Base-by-base conservation (phyloP, 805 yeast species). In the Martiniozyma abietophila region DNA sequence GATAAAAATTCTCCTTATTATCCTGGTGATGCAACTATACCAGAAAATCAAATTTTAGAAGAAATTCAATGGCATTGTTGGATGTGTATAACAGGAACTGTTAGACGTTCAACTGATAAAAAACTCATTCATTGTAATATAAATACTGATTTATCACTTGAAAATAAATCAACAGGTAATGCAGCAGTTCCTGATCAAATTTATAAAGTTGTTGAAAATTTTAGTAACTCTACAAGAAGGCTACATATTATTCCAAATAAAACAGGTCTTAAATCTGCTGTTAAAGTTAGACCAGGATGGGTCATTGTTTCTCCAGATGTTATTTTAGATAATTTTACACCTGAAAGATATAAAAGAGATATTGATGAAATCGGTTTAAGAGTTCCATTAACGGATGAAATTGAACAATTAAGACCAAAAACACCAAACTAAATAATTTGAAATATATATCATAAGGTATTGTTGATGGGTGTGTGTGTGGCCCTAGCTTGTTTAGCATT, bases 11-110 rank as follows among this genome's bases (percentile, higher is more conserved):
- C 92, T 0, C 74, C 75, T 1, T 75, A 72, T 49, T 76, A 72
- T 42, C 92, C 92, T 1, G 65, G 66, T 3, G 69, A 71, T 25
- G 67, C 67, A 7, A 43, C 47, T 15, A 50, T 56, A 24, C 56
- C 59, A 2, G 68, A 68, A 36, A 71, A 68, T 12, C 63, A 64
- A 22, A 51, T 82, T 18, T 65, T 82, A 36, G 76, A 74, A 40
- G 74, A 77, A 39, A 76, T 81, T 56, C 92, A 81, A 58, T 88
- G 96, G 95, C 96, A 89, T 58, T 88, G 96, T 49, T 81, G 95
- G 82, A 86, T 88, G 96, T 89, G 96, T 47, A 81, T 88, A 34
- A 88, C 95, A 3, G 96, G 96, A 3, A 88, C 96, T 0, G 89
- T 88, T 6, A 67, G 95, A 50, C 69, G 96, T 48, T 74, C 94